Conservation (phyloP, 2,329 filamentous ascomycete species). For the Trichoderma koningiopsis region DNA sequence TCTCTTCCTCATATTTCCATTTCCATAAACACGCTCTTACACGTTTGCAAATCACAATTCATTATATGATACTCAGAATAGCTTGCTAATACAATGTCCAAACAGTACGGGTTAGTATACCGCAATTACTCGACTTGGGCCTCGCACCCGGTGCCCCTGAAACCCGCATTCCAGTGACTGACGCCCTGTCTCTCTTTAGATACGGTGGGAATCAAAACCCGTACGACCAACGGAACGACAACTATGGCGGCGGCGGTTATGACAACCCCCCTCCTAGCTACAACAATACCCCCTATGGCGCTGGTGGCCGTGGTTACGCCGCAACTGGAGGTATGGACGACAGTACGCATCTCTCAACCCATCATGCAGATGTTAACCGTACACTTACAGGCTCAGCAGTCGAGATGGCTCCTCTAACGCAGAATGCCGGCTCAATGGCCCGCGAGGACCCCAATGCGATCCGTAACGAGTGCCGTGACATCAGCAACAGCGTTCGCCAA, state of each 20-base stretch:
- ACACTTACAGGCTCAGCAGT: constrained; percentile 51
- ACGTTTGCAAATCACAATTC: neutral
- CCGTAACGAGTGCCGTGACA: constrained; percentile 80
- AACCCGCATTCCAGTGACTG: constrained; percentile 33
- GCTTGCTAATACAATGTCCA: constrained; percentile 36
- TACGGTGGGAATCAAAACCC: constrained; percentile 60
- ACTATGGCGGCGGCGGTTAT: constrained; percentile 31
- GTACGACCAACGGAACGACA: constrained; percentile 57
- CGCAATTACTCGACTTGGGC: constrained; percentile 1
- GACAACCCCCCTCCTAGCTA: constrained; percentile 21
- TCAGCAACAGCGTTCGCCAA: constrained; percentile 74
- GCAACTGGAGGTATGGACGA: constrained; percentile 35
- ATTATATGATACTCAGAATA: constrained; percentile 13
- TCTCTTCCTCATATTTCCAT: neutral
- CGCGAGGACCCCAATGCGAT: constrained; percentile 70
- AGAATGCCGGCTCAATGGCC: constrained; percentile 52
- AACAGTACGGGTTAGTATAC: constrained; percentile 58
- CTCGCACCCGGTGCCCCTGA: constrained; percentile 2
- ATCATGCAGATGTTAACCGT: neutral
- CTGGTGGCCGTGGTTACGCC: constrained; percentile 31
- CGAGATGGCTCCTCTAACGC: constrained; percentile 70
- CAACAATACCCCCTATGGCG: constrained; percentile 31
- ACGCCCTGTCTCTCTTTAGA: constrained; percentile 42
- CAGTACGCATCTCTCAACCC: neutral
- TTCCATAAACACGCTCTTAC: neutral